A percentile compares a stretch with the other conserved stretches of the same genome.
Evolutionary conservation across 1,284 basidiomycete species (phyloP).

Genomic region (Stygiomarasmius scandens): DNA sequence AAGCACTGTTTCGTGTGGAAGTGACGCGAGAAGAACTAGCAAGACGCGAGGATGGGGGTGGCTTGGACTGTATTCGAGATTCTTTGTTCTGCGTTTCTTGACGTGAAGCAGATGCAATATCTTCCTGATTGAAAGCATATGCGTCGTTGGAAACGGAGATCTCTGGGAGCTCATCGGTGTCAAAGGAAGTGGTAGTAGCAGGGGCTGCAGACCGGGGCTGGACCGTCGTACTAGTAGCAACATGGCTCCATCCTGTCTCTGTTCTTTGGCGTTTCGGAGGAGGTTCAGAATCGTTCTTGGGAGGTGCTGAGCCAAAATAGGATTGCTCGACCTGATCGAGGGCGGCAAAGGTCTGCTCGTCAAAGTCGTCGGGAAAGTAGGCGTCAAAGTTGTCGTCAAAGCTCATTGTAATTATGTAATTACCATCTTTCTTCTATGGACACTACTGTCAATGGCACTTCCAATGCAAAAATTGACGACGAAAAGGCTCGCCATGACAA

Average conservation of each 20-base stretch:
- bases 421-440: constrained; percentile 31
- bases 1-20: neutral
- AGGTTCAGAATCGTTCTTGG: constrained; percentile 24
- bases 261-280: constrained; percentile 58
- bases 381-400: constrained; percentile 71
- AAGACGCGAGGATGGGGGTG: too few relatives aligned
- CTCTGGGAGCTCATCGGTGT: constrained; percentile 17
- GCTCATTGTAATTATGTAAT: constrained; percentile 44
- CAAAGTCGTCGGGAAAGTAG: constrained; percentile 65
- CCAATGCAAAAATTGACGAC: constrained; percentile 52
- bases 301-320: constrained; percentile 28
- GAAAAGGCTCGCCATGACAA: constrained; percentile 59
- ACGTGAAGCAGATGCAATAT: constrained; percentile 11
- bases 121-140: constrained; percentile 13
- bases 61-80: neutral
- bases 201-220: too few relatives aligned
- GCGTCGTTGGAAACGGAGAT: constrained; percentile 14
- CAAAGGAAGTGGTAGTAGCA: constrained; percentile 11
- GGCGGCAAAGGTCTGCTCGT: constrained; percentile 61
- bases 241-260: constrained; percentile 28
- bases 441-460: constrained; percentile 26
- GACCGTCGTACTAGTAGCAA: too few relatives aligned
- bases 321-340: constrained; percentile 64
- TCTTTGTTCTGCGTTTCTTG: constrained; percentile 12
- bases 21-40: neutral